phyloP scores from a whole-genome alignment of 345 rosid species.

The Psidium friedrichsthalianum region DNA sequence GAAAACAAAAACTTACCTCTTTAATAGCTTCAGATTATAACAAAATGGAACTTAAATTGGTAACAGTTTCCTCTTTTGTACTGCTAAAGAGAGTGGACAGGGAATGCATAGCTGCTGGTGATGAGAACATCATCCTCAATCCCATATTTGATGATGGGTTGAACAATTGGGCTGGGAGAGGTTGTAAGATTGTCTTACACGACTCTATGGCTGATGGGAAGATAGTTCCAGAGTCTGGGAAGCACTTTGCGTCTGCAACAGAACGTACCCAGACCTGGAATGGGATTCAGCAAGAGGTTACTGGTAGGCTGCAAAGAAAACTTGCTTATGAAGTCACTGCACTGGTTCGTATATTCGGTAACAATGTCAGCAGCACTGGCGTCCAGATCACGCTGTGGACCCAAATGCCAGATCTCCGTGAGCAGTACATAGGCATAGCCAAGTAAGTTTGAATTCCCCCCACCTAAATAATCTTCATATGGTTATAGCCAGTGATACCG shows the following conservation, averaged over 20 bases:
- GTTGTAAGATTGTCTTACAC: slow-evolving; percentile 70
- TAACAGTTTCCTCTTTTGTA: neutral
- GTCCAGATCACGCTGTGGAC: slow-evolving; percentile 77
- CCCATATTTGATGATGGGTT: slow-evolving; percentile 75
- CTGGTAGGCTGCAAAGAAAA: slow-evolving; percentile 73
- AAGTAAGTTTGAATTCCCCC: slow-evolving; percentile 31
- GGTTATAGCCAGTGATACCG: neutral
- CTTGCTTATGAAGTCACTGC: slow-evolving; percentile 68
- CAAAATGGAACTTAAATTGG: neutral
- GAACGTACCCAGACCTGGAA: slow-evolving; percentile 87
- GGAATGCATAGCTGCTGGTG: slow-evolving; percentile 16
- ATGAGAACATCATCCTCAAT: slow-evolving; percentile 57
- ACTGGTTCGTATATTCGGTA: slow-evolving; percentile 62
- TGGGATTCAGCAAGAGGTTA: slow-evolving; percentile 87
- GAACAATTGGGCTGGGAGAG: slow-evolving; percentile 90
- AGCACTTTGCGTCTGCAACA: slow-evolving; percentile 67
- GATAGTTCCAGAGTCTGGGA: slow-evolving; percentile 67
- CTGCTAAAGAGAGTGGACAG: slow-evolving; percentile 10
- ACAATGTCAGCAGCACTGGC: slow-evolving; percentile 46
- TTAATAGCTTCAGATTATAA: neutral
- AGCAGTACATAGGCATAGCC: slow-evolving; percentile 74
- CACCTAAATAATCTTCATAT: neutral
- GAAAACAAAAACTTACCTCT: neutral
- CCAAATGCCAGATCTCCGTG: slow-evolving; percentile 51
- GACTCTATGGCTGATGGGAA: slow-evolving; percentile 75